These are phyloP conservation scores for Aspergillus latus DNA, from an alignment of 2,329 filamentous ascomycete genomes.

Conservation along the genomic window DNA sequence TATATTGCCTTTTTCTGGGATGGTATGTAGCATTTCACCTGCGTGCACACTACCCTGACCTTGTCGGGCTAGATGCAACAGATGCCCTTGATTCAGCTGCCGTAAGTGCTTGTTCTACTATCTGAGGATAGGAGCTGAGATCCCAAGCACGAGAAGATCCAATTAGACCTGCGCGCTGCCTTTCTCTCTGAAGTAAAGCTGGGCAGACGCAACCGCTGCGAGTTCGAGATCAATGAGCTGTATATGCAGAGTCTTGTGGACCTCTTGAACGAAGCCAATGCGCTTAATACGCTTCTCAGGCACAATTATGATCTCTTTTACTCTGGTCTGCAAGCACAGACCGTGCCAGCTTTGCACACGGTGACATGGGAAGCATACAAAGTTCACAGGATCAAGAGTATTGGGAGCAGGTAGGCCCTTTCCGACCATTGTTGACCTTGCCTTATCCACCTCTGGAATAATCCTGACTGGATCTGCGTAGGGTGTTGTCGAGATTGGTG, in stretches of 20 bases:
- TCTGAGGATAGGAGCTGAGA: background rate
- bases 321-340: background rate
- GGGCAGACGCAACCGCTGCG: background rate
- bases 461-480: background rate
- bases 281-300: background rate
- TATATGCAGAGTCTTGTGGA: background rate
- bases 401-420: background rate
- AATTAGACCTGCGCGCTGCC: background rate
- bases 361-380: slow-evolving; percentile 1
- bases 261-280: background rate
- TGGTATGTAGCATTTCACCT: background rate
- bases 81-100: background rate
- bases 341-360: background rate
- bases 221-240: background rate
- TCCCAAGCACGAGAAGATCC: background rate
- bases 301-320: background rate
- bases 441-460: background rate
- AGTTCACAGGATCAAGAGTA: background rate
- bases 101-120: background rate
- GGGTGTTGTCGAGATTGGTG: background rate
- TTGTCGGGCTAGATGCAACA: background rate
- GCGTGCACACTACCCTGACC: background rate
- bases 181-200: background rate
- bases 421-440: background rate
- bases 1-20: background rate